Evolutionary conservation across 1,284 basidiomycete genomes (phyloP).

Genomic region (Moniliophthora roreri): DNA sequence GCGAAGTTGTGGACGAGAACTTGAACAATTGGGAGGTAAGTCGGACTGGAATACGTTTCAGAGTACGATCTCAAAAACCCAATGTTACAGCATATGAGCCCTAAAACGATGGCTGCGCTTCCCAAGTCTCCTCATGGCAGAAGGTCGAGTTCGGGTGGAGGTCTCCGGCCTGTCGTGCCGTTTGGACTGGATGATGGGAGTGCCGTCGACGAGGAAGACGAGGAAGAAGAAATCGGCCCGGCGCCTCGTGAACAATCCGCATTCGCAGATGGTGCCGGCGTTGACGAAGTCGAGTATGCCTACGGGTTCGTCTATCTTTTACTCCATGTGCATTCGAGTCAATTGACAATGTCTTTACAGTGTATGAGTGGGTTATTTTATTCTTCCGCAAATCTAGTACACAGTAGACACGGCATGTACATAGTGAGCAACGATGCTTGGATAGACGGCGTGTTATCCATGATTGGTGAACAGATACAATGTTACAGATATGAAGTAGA

Average conservation of each 20-base stretch:
- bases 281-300: conserved; percentile 86
- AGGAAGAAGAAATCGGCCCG: conserved; percentile 72
- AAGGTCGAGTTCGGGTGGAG: conserved; percentile 76
- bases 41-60: not conserved
- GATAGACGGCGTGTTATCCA: too few relatives aligned
- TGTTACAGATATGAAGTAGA: too few relatives aligned
- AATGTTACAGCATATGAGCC: conserved; percentile 80
- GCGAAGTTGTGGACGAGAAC: conserved; percentile 71
- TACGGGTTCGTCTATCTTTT: conserved; percentile 60
- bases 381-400: not conserved
- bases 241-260: conserved; percentile 73
- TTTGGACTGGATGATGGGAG: conserved; percentile 71
- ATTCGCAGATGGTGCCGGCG: conserved; percentile 75
- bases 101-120: conserved; percentile 87
- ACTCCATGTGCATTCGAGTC: not conserved
- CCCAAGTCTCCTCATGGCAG: conserved; percentile 85
- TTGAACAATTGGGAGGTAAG: conserved; percentile 93
- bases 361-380: conserved; percentile 9
- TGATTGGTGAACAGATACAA: too few relatives aligned
- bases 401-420: too few relatives aligned
- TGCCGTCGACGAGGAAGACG: conserved; percentile 57
- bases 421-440: too few relatives aligned
- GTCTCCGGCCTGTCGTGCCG: conserved; percentile 80
- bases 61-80: not conserved
- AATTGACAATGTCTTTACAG: conserved; percentile 5